Conservation (phyloP, 1,284 basidiomycete genomes). For the Microbotryum lychnidis-dioicae region DNA sequence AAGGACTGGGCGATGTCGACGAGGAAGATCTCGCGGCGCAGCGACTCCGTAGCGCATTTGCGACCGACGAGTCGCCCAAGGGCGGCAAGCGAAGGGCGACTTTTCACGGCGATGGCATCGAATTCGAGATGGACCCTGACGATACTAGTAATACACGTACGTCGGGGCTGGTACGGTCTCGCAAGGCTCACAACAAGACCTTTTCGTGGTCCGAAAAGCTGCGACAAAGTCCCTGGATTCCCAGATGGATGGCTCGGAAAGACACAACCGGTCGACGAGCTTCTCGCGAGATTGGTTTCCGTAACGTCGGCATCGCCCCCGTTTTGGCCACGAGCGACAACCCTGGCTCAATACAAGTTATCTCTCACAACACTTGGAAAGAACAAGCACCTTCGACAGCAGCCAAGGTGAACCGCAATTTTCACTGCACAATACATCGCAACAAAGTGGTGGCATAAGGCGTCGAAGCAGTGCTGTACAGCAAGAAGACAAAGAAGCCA, state of each 20-base stretch:
- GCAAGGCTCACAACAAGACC: too few relatives aligned
- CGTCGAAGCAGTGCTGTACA: neutral
- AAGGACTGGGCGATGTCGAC: too few relatives aligned
- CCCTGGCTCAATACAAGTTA: too few relatives aligned
- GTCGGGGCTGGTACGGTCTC: too few relatives aligned
- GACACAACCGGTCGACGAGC: too few relatives aligned
- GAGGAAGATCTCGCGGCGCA: too few relatives aligned
- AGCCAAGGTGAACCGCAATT: neutral
- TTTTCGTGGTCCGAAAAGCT: neutral
- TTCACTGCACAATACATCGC: neutral
- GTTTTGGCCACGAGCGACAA: too few relatives aligned
- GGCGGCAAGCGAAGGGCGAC: neutral
- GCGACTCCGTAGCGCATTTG: neutral
- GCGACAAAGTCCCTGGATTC: conserved; percentile 5
- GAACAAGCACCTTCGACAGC: neutral
- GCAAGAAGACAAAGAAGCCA: neutral
- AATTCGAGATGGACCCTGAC: neutral
- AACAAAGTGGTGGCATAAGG: neutral
- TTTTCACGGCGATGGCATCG: neutral
- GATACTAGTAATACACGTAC: neutral
- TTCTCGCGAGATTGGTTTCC: too few relatives aligned
- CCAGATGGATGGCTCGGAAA: neutral
- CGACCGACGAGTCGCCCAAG: neutral
- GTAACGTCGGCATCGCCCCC: too few relatives aligned
- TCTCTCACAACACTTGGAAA: neutral